Conservation (phyloP, 768 basidiomycete genomes). For the Lactarius akahatsu region DNA sequence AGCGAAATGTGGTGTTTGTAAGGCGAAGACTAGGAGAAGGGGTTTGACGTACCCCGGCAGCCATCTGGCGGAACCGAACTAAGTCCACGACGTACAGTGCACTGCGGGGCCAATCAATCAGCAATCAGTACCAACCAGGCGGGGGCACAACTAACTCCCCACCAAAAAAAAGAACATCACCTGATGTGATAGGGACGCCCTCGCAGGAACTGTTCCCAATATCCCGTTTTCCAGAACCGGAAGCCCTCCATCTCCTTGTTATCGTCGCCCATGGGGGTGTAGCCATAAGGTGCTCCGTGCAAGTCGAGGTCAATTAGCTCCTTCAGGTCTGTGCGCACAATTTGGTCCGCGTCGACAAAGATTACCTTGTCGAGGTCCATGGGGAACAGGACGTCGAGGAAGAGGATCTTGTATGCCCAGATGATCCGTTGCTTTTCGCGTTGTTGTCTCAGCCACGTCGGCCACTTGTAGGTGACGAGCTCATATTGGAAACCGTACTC, state of each 20-base stretch:
- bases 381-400: conserved; percentile 97
- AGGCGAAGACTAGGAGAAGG: background rate
- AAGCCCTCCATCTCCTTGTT: conserved; percentile 96
- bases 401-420: conserved; percentile 99
- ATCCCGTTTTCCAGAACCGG: conserved; percentile 98
- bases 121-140: background rate
- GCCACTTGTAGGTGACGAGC: conserved; percentile 99
- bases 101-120: conserved; percentile 41
- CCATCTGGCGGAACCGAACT: conserved; percentile 83
- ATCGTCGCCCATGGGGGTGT: conserved; percentile 97
- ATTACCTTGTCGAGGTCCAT: conserved; percentile 99
- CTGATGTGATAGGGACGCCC: conserved; percentile 94
- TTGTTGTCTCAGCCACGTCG: conserved; percentile 94
- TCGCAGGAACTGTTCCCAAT: conserved; percentile 85
- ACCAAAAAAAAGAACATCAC: conserved; percentile 38
- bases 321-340: conserved; percentile 93
- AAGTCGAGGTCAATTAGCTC: conserved; percentile 93
- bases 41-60: conserved; percentile 51
- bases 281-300: conserved; percentile 91
- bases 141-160: background rate
- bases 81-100: conserved; percentile 96
- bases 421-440: conserved; percentile 98
- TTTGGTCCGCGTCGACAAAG: conserved; percentile 97
- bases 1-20: background rate
- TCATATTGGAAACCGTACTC: conserved; percentile 96